Conservation (phyloP, 2,329 filamentous ascomycete species). For the Elsinoe batatas region DNA sequence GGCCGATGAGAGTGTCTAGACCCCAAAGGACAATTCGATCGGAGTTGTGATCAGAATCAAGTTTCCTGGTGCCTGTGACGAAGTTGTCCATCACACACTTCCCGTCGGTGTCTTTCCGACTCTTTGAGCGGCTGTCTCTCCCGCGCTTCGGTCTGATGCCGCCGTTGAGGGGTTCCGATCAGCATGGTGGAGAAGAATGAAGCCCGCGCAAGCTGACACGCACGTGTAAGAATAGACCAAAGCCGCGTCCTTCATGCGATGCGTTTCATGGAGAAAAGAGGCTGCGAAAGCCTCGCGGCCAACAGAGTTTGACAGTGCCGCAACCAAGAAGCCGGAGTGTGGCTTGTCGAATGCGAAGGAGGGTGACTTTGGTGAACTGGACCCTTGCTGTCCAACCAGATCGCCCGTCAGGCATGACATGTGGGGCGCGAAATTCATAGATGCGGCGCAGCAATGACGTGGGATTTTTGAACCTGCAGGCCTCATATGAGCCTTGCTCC, state of each 20-base stretch:
- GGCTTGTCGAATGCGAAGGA: neutral
- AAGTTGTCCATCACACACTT: neutral
- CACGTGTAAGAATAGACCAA: neutral
- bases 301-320: neutral
- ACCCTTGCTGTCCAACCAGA: neutral
- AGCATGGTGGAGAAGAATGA: neutral
- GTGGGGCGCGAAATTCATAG: neutral
- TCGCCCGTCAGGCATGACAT: neutral
- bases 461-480: neutral
- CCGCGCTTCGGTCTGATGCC: neutral
- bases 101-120: neutral
- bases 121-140: neutral
- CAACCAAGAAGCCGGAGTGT: neutral
- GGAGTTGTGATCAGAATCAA: neutral
- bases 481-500: slow-evolving; percentile 2
- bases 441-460: slow-evolving; percentile 4
- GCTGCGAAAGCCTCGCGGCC: neutral
- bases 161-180: neutral
- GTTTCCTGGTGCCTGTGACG: slow-evolving; percentile 11
- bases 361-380: slow-evolving; percentile 1
- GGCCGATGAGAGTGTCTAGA: neutral
- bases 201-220: slow-evolving; percentile 1
- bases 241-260: neutral
- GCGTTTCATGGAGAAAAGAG: neutral
- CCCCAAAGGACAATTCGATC: neutral